Percentiles rank a stretch among this genome's conserved stretches.
Conservation (phyloP, 2,329 filamentous ascomycete species). For the Keithomyces neogunnii region DNA sequence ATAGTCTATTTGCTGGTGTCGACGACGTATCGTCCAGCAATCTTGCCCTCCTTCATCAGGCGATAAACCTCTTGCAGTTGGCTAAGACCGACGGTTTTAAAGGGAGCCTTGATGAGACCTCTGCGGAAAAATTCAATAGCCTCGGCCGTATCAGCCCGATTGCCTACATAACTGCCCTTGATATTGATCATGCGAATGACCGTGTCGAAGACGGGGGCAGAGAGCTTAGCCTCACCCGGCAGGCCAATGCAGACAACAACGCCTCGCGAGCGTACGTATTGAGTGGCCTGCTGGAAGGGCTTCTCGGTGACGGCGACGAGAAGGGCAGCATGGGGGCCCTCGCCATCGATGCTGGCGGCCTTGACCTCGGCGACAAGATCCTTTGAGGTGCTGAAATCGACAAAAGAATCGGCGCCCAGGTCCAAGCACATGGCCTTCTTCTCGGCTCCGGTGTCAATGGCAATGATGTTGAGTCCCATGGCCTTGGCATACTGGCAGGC, state of each 20-base stretch:
- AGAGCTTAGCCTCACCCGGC: conserved; percentile 69
- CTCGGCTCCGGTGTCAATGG: conserved; percentile 75
- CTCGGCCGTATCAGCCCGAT: conserved; percentile 79
- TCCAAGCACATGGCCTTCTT: conserved; percentile 63
- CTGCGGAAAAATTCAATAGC: conserved; percentile 82
- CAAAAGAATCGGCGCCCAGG: conserved; percentile 63
- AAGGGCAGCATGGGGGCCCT: conserved; percentile 80
- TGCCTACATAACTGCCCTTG: conserved; percentile 89
- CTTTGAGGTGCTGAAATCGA: conserved; percentile 72
- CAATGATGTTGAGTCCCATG: conserved; percentile 75
- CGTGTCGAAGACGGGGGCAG: conserved; percentile 80
- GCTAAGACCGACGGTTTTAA: conserved; percentile 74
- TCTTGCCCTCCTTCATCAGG: conserved; percentile 60
- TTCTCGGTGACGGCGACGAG: conserved; percentile 81
- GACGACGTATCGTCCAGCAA: conserved; percentile 72
- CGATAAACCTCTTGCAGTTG: conserved; percentile 76
- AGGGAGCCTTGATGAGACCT: conserved; percentile 79
- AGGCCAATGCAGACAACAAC: conserved; percentile 84
- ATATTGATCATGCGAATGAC: conserved; percentile 88
- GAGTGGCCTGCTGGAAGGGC: conserved; percentile 90
- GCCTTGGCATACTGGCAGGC: conserved; percentile 84
- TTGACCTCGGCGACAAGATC: conserved; percentile 81
- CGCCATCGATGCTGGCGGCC: conserved; percentile 67
- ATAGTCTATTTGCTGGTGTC: conserved; percentile 55
- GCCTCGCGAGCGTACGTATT: conserved; percentile 77